Conservation (phyloP, 2,329 filamentous ascomycete genomes). For the Rhytidhysteron rufulum region DNA sequence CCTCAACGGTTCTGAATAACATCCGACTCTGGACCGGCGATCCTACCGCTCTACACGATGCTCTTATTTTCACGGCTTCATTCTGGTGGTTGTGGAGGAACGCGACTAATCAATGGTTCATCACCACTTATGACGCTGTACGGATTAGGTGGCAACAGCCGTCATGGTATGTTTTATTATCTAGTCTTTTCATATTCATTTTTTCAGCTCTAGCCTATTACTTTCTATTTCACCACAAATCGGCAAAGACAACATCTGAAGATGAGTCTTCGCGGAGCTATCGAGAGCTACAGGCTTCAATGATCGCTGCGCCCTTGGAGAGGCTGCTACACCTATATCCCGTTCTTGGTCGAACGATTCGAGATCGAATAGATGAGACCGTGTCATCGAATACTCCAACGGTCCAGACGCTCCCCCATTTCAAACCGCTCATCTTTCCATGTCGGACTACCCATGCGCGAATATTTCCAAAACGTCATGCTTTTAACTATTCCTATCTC, state of each 20-base stretch:
- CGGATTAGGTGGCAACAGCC: neutral
- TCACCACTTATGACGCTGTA: neutral
- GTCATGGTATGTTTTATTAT: neutral
- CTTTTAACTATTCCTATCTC: conserved; percentile 68
- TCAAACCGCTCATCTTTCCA: conserved; percentile 54
- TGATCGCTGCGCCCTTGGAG: too few species aligned
- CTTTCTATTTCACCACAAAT: neutral
- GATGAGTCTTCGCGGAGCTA: neutral
- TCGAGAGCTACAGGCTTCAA: neutral
- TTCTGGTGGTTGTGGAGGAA: neutral
- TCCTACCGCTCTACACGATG: conserved; percentile 1
- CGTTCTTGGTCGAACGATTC: too few species aligned
- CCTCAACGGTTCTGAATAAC: neutral
- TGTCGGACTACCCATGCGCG: conserved; percentile 63
- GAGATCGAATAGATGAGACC: too few species aligned
- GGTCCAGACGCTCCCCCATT: conserved; percentile 7
- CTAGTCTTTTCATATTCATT: neutral
- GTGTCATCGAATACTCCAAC: too few species aligned
- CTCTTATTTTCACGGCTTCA: neutral
- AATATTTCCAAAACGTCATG: conserved; percentile 64
- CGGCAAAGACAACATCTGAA: neutral
- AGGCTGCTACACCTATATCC: too few species aligned
- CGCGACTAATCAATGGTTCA: neutral
- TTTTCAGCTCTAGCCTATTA: too few species aligned
- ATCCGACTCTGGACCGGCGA: neutral